Base-by-base conservation (phyloP, 2,329 filamentous ascomycete species). In the Chaetomiaceae sp. region DNA sequence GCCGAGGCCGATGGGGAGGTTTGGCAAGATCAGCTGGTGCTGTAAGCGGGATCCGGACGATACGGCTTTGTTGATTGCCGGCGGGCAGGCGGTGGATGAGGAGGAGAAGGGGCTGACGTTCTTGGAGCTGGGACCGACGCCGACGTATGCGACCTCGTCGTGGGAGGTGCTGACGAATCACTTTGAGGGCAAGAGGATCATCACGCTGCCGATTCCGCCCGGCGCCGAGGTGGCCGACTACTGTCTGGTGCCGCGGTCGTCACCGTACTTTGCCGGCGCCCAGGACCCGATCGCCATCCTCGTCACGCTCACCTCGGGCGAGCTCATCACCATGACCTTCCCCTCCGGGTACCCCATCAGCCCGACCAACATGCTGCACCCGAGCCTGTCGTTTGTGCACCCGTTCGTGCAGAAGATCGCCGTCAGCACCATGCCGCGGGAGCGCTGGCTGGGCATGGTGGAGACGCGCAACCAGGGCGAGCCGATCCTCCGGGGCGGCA, bases 21-120 rank as follows among this genome's bases (percentile, higher is more conserved):
- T 92, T 54, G 81, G 82, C 54, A 84, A 83, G 55, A 82, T 97
- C 50, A 79, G 84, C 1, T 99, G 93, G 93, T 99, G 93, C 69
- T 92, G 89, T 51, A 96, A 96, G 66, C 78, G 85, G 53, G 95
- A 97, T 63, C 86, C 90, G 0, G 93, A 99, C 62, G 92, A 99
- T 62, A 97, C 90, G 16, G 92, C 85, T 2, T 75, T 99, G 20
- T 70, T 99, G 34, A 78, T 99, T 49, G 87, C 90, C 2, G 93
- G 93, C 25, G 93, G 93, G 4, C 79, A 86, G 55, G 74, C 80
- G 2, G 77, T 80, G 0, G 84, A 85, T 16, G 77, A 82, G 34
- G 74, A 81, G 4, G 78, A 82, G 5, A 90, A 87, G 66, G 89
- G 88, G 5, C 69, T 99, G 55, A 95, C 87, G 0, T 92, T 97